A percentile compares a stretch with the other conserved stretches of the same genome.
These are phyloP conservation scores for Chaetomium globosum DNA, from an alignment of 2,329 filamentous ascomycete genomes.

Conservation along the genomic window DNA sequence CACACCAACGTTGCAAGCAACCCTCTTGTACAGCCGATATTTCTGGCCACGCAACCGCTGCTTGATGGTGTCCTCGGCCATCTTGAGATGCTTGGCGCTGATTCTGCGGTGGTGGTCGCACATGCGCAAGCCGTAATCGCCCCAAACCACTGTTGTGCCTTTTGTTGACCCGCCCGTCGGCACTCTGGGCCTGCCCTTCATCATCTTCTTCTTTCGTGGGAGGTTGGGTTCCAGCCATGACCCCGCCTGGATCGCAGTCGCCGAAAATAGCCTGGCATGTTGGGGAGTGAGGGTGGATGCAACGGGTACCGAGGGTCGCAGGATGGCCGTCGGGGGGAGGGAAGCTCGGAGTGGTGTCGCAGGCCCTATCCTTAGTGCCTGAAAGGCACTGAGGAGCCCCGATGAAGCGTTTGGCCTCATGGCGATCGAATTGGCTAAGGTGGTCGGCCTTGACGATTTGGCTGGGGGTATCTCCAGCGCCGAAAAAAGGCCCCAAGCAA, in stretches of 20 bases:
- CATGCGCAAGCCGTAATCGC: constrained; percentile 93
- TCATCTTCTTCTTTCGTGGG: constrained; percentile 80
- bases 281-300: constrained; percentile 40
- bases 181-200: constrained; percentile 86
- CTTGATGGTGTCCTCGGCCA: constrained; percentile 92
- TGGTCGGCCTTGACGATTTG: constrained; percentile 17
- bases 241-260: constrained; percentile 60
- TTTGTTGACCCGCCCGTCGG: constrained; percentile 87
- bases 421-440: constrained; percentile 32
- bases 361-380: constrained; percentile 51
- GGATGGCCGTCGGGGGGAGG: constrained; percentile 37
- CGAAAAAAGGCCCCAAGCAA: constrained; percentile 21
- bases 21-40: constrained; percentile 88
- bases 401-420: constrained; percentile 53
- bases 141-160: constrained; percentile 94
- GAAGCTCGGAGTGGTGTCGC: constrained; percentile 47
- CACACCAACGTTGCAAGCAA: constrained; percentile 90
- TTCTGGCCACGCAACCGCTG: constrained; percentile 84
- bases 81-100: constrained; percentile 80
- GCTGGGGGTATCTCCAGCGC: constrained; percentile 13
- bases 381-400: constrained; percentile 55
- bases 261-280: constrained; percentile 70
- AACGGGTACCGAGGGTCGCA: constrained; percentile 42
- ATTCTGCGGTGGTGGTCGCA: constrained; percentile 90
- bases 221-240: constrained; percentile 83